Conservation (phyloP, 78 protist genomes). For the Trichosphaerium sp. region DNA sequence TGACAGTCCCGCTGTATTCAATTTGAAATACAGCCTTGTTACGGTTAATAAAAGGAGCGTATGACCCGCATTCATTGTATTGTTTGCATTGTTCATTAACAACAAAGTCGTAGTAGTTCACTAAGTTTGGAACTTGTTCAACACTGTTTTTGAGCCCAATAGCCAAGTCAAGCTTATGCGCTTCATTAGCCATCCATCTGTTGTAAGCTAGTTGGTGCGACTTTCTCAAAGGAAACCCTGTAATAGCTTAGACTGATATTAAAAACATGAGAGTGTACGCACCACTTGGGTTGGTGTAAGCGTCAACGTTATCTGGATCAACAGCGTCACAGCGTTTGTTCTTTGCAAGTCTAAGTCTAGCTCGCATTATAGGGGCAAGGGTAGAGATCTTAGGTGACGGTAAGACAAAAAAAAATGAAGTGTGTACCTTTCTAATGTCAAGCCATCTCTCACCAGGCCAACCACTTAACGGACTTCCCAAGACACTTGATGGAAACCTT, state of each 20-base stretch:
- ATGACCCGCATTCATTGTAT: background rate
- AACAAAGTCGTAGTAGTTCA: background rate
- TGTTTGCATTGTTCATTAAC: background rate
- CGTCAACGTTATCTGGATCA: background rate
- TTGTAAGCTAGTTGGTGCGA: background rate
- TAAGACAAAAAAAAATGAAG: background rate
- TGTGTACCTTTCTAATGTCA: background rate
- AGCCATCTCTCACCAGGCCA: conserved; percentile 1
- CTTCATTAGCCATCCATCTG: background rate
- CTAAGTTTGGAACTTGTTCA: background rate
- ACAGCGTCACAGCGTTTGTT: background rate
- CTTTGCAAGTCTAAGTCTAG: background rate
- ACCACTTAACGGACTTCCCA: background rate
- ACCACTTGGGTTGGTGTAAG: background rate
- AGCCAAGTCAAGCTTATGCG: background rate
- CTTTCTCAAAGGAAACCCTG: background rate
- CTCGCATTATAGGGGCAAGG: background rate
- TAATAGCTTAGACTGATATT: too few species aligned
- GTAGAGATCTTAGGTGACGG: background rate
- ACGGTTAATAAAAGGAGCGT: background rate
- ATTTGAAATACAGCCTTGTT: too few species aligned
- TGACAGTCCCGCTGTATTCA: too few species aligned
- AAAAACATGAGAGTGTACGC: too few species aligned
- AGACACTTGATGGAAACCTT: background rate
- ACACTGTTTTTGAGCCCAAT: background rate